Evolutionary conservation across 495 filamentous ascomycete genomes (phyloP).

Genomic region (Penicillium daleae): DNA sequence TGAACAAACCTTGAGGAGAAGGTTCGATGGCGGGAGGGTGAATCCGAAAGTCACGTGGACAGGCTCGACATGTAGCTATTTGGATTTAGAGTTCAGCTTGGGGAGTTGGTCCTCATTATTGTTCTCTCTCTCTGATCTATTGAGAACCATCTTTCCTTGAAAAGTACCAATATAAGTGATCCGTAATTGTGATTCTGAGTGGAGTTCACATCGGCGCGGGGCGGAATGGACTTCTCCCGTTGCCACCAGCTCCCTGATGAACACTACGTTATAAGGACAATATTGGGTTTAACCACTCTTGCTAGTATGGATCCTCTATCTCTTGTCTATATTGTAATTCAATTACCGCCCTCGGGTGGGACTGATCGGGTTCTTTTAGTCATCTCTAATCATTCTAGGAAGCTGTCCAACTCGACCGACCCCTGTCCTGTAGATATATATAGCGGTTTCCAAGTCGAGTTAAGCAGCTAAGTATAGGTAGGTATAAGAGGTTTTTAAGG

Average conservation of each 20-base stretch:
- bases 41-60: background rate
- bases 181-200: background rate
- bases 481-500: no score
- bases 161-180: background rate
- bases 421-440: no score
- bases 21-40: background rate
- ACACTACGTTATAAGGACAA: no score
- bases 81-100: background rate
- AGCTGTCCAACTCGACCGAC: no score
- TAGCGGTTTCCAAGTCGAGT: no score
- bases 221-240: background rate
- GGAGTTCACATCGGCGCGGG: background rate
- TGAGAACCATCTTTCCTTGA: background rate
- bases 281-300: no score
- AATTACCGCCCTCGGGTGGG: no score
- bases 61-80: background rate
- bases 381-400: no score
- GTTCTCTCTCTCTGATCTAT: background rate
- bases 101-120: background rate
- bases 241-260: background rate
- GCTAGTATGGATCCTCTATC: no score
- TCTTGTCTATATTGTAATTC: no score
- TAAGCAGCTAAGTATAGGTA: no score
- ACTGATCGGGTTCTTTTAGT: no score
- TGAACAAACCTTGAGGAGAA: background rate